Percentiles rank a stretch among this genome's conserved stretches.
These are phyloP conservation scores for Mollisia scopiformis DNA, from an alignment of 2,329 filamentous ascomycete genomes.

Conservation along the genomic window DNA sequence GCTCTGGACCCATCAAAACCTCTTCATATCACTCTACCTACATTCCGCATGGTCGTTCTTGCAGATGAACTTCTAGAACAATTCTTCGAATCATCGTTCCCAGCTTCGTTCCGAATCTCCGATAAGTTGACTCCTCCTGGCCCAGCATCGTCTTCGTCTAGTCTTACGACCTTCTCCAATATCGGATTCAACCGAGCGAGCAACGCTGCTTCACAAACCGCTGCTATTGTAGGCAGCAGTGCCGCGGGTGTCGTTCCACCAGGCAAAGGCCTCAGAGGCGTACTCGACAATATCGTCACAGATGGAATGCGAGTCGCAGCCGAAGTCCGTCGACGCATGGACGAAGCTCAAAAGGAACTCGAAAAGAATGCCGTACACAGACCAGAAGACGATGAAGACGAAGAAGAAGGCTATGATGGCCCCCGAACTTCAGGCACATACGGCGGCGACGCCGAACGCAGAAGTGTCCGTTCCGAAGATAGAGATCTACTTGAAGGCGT, in stretches of 20 bases:
- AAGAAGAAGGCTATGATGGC: conserved; percentile 64
- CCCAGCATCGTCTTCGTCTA: conserved; percentile 58
- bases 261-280: conserved; percentile 81
- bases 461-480: conserved; percentile 68
- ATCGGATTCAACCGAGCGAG: conserved; percentile 59
- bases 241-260: conserved; percentile 40
- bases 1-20: conserved; percentile 93
- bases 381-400: conserved; percentile 70
- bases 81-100: conserved; percentile 97
- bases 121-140: conserved; percentile 53
- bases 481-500: conserved; percentile 73
- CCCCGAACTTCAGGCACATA: conserved; percentile 51
- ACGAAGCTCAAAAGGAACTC: conserved; percentile 90
- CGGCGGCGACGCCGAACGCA: conserved; percentile 59
- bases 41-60: conserved; percentile 97
- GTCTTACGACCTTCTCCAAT: conserved; percentile 84
- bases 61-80: conserved; percentile 94
- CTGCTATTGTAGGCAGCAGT: conserved; percentile 28
- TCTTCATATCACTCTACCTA: conserved; percentile 92
- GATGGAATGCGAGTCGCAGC: conserved; percentile 96
- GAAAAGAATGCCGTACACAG: conserved; percentile 77
- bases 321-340: conserved; percentile 90
- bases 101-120: conserved; percentile 86
- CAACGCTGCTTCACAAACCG: conserved; percentile 42
- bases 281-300: conserved; percentile 95